Evolutionary conservation across 2,329 filamentous ascomycete genomes (phyloP), one percentile per base, ranked within the genome.

Genomic region (Cladophialophora exuberans): DNA sequence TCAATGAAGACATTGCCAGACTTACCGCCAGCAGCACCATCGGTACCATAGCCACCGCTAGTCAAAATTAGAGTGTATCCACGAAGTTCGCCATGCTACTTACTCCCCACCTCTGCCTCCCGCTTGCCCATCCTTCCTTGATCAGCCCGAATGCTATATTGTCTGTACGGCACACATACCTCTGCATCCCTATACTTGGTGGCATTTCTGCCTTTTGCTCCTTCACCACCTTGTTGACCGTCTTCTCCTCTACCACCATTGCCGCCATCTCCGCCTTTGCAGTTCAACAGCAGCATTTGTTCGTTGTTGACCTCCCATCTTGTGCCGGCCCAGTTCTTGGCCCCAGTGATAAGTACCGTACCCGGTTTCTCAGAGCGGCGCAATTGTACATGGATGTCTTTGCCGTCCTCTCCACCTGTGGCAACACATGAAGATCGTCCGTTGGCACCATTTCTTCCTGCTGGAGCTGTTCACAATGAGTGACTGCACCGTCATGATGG

Each of bases 161-260:
- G 6, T 6, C n/a, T 18, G 15, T 3, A 33, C 15, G 20, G 11
- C n/a, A 18, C 15, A 36, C 13, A 23, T 51, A 23, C 39, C 39
- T 43, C 39, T 43, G 39, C 39, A 43, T 43, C 39, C 15, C 39
- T 23, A 6, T 43, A 43, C 39, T 43, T 43, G 6, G 39, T 43
- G 7, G 39, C 39, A 46, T 33, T 9, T 46, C 56, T 20, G 55
- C 44, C 15, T 33, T n/a, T 20, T 25, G 23, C 6, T 17, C 55
- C 57, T 33, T 50, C 23, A 10, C 43, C 55, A 30, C 57, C 57
- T 10, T 39, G 15, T 15, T 56, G 33, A 11, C 58, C 58, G 13
- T 46, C 33, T 26, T 61, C 56, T 31, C 56, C 58, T 13, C 46
- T 48, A 20, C 58, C 58, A 6, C 58, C 58, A 35, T 50, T 33